Base-by-base conservation (phyloP, 345 rosid genomes). In the Populus alba region DNA sequence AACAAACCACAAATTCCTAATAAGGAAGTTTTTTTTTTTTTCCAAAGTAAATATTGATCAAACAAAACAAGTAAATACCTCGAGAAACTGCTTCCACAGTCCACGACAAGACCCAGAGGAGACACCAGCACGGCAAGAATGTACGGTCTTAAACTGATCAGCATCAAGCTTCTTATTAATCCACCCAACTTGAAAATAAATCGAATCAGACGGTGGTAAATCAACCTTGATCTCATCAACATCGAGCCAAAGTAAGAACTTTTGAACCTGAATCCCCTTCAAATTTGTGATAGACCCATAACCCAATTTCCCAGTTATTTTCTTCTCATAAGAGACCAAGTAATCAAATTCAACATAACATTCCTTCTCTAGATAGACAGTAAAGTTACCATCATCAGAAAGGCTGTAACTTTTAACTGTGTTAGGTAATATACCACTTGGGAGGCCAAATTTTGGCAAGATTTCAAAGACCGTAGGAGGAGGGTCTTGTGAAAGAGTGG, bases 361-460 rank as follows among this genome's bases (percentile, higher is more conserved):
- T 8, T 92, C 81, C 12, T 80, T 75, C 49, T 87, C 72, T 74
- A 95, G 77, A 51, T 62, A 69, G 55, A 95, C 95, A 39, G 81
- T 74, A 87, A 95, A 91, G 2, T 79, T 70, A 35, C 97, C 97
- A 57, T 95, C 97, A 41, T 86, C 82, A 70, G 92, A 79, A 77
- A 93, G 86, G 47, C 85, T 75, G 90, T 91, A 95, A 72, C 75
- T 77, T 15, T 72, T 75, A 79, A 94, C 98, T 65, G 92, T 63
- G 71, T 73, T 72, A 2, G 99, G 99, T 7, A 95, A 78, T 20
- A 95, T 89, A 0, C 99, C 99, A 62, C 87, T 76, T 5, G 99
- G 99, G 86, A 95, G 98, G 72, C 99, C 97, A 88, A 66, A 94
- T 74, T 89, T 77, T n/a, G 97, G 92, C 66, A 95, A 93, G 88